These are phyloP conservation scores for Globisporangium canariense DNA, from an alignment of 352 stramenopile species.

Conservation along the genomic window DNA sequence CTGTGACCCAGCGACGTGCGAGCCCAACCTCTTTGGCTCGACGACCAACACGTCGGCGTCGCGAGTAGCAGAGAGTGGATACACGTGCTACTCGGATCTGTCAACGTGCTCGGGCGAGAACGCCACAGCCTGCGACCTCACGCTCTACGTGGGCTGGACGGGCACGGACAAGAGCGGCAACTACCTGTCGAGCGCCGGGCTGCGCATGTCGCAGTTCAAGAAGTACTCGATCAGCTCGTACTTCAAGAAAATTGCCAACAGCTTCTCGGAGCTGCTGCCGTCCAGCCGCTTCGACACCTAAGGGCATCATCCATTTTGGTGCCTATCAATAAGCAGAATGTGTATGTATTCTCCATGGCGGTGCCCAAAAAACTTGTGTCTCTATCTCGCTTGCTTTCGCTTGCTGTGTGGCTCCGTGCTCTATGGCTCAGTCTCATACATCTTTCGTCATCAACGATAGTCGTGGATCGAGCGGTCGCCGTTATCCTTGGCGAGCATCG, in stretches of 20 bases:
- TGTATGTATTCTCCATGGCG: neutral
- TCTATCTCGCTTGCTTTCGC: constrained; percentile 10
- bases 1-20: constrained; percentile 49
- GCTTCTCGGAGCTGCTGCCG: constrained; percentile 44
- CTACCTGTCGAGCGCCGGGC: constrained; percentile 69
- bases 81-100: constrained; percentile 59
- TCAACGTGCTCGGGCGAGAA: constrained; percentile 37
- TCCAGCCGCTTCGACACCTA: constrained; percentile 42
- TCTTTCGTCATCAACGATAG: constrained; percentile 29
- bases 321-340: constrained; percentile 4
- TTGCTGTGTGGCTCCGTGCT: constrained; percentile 1
- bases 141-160: constrained; percentile 78
- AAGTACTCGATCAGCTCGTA: constrained; percentile 83
- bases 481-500: constrained; percentile 51
- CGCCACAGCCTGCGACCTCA: constrained; percentile 56
- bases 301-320: neutral
- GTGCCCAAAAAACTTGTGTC: neutral
- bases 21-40: constrained; percentile 63
- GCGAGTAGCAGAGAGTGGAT: constrained; percentile 42
- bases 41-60: constrained; percentile 44
- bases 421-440: neutral
- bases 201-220: constrained; percentile 82
- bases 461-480: constrained; percentile 55
- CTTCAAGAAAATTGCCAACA: constrained; percentile 58
- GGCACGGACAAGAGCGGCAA: constrained; percentile 76